Evolutionary conservation across 1,139 yeast genomes (phyloP).

Genomic region (Nadsonia commutata): DNA sequence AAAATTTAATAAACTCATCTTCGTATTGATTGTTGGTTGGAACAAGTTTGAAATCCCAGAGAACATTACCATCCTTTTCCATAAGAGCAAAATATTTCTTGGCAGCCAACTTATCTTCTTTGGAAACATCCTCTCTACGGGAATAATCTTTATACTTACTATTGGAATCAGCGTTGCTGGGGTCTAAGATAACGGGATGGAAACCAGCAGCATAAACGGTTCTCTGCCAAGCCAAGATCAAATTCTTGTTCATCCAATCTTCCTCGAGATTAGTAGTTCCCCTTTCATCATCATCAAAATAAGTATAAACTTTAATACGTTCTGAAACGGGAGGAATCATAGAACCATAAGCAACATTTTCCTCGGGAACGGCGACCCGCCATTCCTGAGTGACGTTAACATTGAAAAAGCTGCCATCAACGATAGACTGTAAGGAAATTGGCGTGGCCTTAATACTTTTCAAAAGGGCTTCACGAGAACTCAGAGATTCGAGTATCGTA

Average conservation of each 20-base stretch:
- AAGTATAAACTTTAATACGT: slow-evolving; percentile 2
- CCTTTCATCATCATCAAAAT: neutral
- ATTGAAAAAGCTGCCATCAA: slow-evolving; percentile 4
- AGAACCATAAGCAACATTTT: slow-evolving; percentile 2
- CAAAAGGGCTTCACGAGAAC: neutral
- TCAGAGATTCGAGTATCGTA: too few species aligned
- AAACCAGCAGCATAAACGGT: slow-evolving; percentile 23
- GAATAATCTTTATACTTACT: neutral
- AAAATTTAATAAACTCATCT: neutral
- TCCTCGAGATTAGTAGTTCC: neutral
- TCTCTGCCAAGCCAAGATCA: slow-evolving; percentile 16
- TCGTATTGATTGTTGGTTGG: neutral
- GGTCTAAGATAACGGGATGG: slow-evolving; percentile 15
- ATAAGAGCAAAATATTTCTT: neutral
- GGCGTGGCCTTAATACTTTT: neutral
- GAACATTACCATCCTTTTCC: neutral
- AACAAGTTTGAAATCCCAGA: neutral
- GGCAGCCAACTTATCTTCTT: neutral
- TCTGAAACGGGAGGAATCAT: neutral
- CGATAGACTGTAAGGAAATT: slow-evolving; percentile 1
- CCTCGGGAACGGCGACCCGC: slow-evolving; percentile 3
- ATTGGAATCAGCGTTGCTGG: neutral
- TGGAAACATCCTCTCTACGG: neutral
- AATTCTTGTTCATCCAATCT: neutral
- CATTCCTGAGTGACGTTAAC: slow-evolving; percentile 3